Base-by-base conservation (phyloP, 148 eudicot genomes). In the Diospyros kaki region DNA sequence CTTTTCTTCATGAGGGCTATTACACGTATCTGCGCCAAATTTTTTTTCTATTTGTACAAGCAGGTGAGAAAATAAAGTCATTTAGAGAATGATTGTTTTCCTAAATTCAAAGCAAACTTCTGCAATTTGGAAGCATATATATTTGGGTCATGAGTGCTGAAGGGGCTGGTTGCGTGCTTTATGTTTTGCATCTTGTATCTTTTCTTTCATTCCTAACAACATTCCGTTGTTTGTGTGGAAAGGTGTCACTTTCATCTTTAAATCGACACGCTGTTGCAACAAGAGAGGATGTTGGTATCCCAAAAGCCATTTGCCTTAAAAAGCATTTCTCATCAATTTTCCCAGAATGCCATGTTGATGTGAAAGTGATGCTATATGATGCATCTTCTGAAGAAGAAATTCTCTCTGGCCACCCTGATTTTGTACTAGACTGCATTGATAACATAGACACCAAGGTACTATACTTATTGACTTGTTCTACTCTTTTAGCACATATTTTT, bases 191-290 rank as follows among this genome's bases (percentile, higher is more conserved):
- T 48, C 41, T n/a, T 64, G 2, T n/a, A 14, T 9, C 6, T 4
- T 14, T 71, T 54, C 43, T 15, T 50, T 43, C 4, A 42, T 64
- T 50, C 6, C 38, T 39, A 12, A 75, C 51, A 18, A 55, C 39
- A 45, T 71, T 65, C 38, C 41, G 10, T 77, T 18, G 46, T 78
- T 9, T 78, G 55, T 50, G 50, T 78, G 69, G 62, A 63, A 73
- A 94, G 98, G 98, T 95, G 74, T 92, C 98, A 13, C 91, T 95
- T 78, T 95, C 98, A 73, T 92, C 98, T 51, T 90, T 95, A 79
- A 95, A 95, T 77, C 88, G 98, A 69, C 98, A 95, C 79, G 94
- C 98, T 74, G 96, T 95, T 83, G 98, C 98, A 48, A 90, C 96
- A 53, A 89, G 98, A 79, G 96, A 90, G 73, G 97, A 95, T 80